Conservation (phyloP, 495 filamentous ascomycete genomes). For the Neurospora tetrasperma region DNA sequence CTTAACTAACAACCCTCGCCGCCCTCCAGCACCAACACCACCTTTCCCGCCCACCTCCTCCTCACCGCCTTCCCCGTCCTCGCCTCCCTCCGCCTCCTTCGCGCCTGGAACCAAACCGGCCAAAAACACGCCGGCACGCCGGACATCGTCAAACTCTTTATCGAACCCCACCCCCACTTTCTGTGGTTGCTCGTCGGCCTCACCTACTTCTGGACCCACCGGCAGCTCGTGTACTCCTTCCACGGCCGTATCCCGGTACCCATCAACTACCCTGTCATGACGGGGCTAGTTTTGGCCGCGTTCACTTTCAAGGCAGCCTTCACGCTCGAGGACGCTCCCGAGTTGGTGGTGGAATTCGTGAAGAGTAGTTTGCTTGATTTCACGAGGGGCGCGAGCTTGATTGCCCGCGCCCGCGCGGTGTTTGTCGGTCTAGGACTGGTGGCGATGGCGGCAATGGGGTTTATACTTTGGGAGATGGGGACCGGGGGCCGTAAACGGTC, state of each 20-base stretch:
- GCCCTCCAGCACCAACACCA: neutral
- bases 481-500: neutral
- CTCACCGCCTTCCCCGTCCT: conserved; percentile 22
- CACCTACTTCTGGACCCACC: conserved; percentile 48
- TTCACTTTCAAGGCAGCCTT: conserved; percentile 80
- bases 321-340: conserved; percentile 73
- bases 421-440: conserved; percentile 44
- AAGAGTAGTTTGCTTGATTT: conserved; percentile 30
- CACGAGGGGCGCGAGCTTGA: conserved; percentile 36
- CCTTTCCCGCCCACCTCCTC: conserved; percentile 2
- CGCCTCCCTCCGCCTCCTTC: conserved; percentile 48
- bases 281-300: conserved; percentile 43
- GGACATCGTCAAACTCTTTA: conserved; percentile 64
- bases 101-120: conserved; percentile 92
- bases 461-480: conserved; percentile 7
- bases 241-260: conserved; percentile 20
- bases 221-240: conserved; percentile 26
- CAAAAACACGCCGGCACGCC: conserved; percentile 85
- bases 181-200: conserved; percentile 67
- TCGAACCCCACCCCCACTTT: conserved; percentile 47
- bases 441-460: conserved; percentile 25
- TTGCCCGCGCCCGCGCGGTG: conserved; percentile 40
- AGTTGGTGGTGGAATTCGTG: conserved; percentile 53
- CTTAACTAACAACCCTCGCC: too few relatives aligned
- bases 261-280: conserved; percentile 14